Evolutionary conservation across 805 yeast species (phyloP), one percentile per base, ranked within the genome.

Genomic region (Wickerhamomyces strasburgensis): DNA sequence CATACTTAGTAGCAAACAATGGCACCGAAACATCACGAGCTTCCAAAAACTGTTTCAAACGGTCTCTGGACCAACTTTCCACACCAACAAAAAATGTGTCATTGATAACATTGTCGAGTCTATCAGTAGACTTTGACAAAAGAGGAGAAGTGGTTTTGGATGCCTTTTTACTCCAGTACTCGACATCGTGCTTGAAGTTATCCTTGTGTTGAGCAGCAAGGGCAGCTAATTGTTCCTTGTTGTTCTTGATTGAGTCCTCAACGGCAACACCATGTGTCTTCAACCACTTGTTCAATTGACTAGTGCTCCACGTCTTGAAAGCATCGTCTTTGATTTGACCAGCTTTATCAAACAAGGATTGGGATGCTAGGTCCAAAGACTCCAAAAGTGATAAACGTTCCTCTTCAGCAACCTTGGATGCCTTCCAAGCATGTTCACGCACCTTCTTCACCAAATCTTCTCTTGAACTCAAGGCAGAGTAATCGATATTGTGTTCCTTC

Each of bases 261-360:
- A 66, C 49, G 11, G 58, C 55, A 27, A 67, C 54, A 19, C 70
- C 72, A 48, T 73, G 75, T 28, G 61, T 52, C 37, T 63, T 56
- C 24, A 80, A 56, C 75, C 84, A 80, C 41, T 69, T 70, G 47
- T 66, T 61, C 40, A 80, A 56, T 48, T 79, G 83, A 5, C 68
- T 61, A 18, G 70, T 63, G 4, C 75, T 57, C 82, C 82, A 76
- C 14, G 64, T 57, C 40, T 73, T 64, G 52, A 75, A 69, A 15
- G 70, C 58, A 27, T 64, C 65, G 26, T 66, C 68, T 45, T 64
- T 68, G 40, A 70, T 48, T 19, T 58, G 39, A 14, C 69, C 70
- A 11, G 61, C 52, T 34, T 60, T 61, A 39, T 69, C 70, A 35
- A 62, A 62, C 4, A 67, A 43, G 6, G 60, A 48, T 35, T 58